These are phyloP conservation scores for Verbena officinalis DNA, from an alignment of 257 asterid genomes.

Conservation along the genomic window DNA sequence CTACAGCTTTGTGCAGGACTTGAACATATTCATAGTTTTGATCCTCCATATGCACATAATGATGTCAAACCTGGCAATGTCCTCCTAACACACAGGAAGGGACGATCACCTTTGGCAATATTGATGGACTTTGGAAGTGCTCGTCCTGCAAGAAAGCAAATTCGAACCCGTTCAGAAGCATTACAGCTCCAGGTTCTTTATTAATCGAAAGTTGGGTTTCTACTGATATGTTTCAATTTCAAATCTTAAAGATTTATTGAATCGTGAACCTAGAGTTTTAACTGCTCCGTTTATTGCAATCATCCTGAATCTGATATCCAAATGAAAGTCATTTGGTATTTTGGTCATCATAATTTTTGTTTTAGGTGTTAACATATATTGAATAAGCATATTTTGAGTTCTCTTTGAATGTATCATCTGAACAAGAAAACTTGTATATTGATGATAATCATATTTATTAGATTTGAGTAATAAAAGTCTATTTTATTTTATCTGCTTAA, in stretches of 20 bases:
- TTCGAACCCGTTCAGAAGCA: constrained; percentile 91
- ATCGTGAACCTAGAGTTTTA: neutral
- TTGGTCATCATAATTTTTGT: too few relatives aligned
- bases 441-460: neutral
- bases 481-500: constrained; percentile 11
- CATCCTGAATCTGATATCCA: too few relatives aligned
- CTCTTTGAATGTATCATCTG: neutral
- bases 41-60: constrained; percentile 96
- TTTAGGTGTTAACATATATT: too few relatives aligned
- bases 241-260: constrained; percentile 7
- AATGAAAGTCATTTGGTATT: too few relatives aligned
- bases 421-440: too few relatives aligned
- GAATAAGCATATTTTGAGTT: too few relatives aligned
- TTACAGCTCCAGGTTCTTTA: constrained; percentile 84
- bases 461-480: neutral
- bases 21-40: constrained; percentile 90
- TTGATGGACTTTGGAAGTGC: constrained; percentile 99
- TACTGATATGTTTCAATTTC: constrained; percentile 11
- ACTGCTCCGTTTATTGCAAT: too few relatives aligned
- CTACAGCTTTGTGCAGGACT: constrained; percentile 99
- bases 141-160: constrained; percentile 92
- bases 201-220: constrained; percentile 12
- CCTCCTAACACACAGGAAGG: constrained; percentile 86
- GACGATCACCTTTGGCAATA: constrained; percentile 78
- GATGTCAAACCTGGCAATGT: constrained; percentile 97